phyloP scores from a whole-genome alignment of 2,329 filamentous ascomycete genomes.

The Claviceps sp. region DNA sequence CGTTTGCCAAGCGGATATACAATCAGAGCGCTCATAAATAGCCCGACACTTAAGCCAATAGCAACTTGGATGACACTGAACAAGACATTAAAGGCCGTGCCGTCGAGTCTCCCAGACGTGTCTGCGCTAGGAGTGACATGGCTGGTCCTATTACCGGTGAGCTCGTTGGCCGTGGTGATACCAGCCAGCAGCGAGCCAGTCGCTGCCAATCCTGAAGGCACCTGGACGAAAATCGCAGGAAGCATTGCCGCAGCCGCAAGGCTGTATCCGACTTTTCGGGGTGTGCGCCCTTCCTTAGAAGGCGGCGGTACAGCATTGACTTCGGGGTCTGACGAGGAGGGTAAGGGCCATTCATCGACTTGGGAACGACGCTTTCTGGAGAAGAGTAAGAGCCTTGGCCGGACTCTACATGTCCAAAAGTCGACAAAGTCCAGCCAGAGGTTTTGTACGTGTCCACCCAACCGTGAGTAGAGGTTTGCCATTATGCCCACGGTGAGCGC shows the following conservation, averaged over 20 bases:
- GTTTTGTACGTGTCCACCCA: slow-evolving; percentile 47
- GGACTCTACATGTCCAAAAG: slow-evolving; percentile 36
- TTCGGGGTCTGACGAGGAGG: slow-evolving; percentile 20
- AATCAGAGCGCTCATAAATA: slow-evolving; percentile 42
- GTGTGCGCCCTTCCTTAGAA: slow-evolving; percentile 15
- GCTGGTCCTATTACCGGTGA: slow-evolving; percentile 29
- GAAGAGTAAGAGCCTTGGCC: slow-evolving; percentile 15
- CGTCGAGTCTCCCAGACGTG: slow-evolving; percentile 22
- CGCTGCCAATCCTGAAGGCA: slow-evolving; percentile 48
- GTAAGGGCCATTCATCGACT: slow-evolving; percentile 19
- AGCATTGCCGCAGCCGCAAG: slow-evolving; percentile 76
- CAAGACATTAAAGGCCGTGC: slow-evolving; percentile 38
- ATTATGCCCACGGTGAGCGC: slow-evolving; percentile 64
- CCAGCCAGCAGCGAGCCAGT: slow-evolving; percentile 46
- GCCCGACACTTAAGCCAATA: slow-evolving; percentile 47
- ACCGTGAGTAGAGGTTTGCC: slow-evolving; percentile 65
- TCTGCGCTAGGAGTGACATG: slow-evolving; percentile 2
- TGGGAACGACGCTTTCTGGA: slow-evolving; percentile 15
- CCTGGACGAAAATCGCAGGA: slow-evolving; percentile 69
- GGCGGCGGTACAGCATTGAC: slow-evolving; percentile 13
- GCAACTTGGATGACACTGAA: slow-evolving; percentile 47
- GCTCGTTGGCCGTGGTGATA: slow-evolving; percentile 40
- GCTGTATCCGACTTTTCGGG: slow-evolving; percentile 50
- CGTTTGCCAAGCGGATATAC: slow-evolving; percentile 45
- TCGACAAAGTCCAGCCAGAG: slow-evolving; percentile 32